Conservation (phyloP, 2,329 filamentous ascomycete species). For the Penicillium crustosum region DNA sequence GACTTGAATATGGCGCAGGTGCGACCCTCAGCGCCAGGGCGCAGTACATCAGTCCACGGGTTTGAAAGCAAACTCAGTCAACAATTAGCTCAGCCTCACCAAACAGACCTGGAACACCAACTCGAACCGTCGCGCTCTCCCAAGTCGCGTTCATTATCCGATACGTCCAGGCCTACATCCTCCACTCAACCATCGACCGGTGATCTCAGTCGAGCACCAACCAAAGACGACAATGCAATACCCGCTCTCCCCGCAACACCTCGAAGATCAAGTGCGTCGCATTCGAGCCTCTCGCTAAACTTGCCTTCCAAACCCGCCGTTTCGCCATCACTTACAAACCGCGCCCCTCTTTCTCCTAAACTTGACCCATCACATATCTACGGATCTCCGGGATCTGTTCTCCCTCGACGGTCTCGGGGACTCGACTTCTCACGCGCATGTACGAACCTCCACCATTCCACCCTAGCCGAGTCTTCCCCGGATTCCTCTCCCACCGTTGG, state of each 20-base stretch:
- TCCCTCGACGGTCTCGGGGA: slow-evolving; percentile 84
- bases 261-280: slow-evolving; percentile 63
- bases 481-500: slow-evolving; percentile 86
- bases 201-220: slow-evolving; percentile 53
- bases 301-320: slow-evolving; percentile 57
- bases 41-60: slow-evolving; percentile 18
- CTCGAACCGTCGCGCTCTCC: slow-evolving; percentile 33
- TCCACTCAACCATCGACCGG: slow-evolving; percentile 61
- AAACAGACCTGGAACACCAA: slow-evolving; percentile 12
- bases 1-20: slow-evolving; percentile 22
- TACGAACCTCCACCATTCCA: slow-evolving; percentile 93
- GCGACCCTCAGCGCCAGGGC: slow-evolving; percentile 23
- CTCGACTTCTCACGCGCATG: slow-evolving; percentile 91
- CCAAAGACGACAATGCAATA: slow-evolving; percentile 67
- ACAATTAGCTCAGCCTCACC: slow-evolving; percentile 33
- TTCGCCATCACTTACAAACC: slow-evolving; percentile 56
- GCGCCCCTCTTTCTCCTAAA: slow-evolving; percentile 75
- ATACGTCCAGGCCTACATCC: slow-evolving; percentile 59
- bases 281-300: slow-evolving; percentile 68
- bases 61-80: slow-evolving; percentile 42
- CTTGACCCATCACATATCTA: slow-evolving; percentile 82
- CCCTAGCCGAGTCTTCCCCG: slow-evolving; percentile 83
- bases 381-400: slow-evolving; percentile 80
- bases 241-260: slow-evolving; percentile 65
- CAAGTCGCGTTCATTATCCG: slow-evolving; percentile 65